Evolutionary conservation across 1,139 yeast species (phyloP), one percentile per base, ranked within the genome.

Genomic region (Saccharomyces hybrid): DNA sequence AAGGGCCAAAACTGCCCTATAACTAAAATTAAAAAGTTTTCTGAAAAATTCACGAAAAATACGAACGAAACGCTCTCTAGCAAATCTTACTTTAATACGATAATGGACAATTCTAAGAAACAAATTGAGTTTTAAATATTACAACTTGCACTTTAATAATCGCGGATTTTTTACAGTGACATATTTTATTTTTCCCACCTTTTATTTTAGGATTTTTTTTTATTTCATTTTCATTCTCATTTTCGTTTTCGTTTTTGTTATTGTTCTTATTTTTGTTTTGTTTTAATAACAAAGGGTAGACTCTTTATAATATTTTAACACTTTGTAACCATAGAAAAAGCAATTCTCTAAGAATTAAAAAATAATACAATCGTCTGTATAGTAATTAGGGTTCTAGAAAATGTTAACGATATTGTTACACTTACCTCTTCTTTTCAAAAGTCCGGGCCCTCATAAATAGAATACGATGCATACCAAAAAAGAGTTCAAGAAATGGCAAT

Each of bases 1-100:
- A 67, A 74, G 16, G 72, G 73, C 28, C 72, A 72, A 47, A 78
- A 76, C 14, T 86, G 93, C 71, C 75, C 79, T 27, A 71, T 86
- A 7, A 74, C 76, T 57, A 38, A 38, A 38, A 38, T 38, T 11
- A 38, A 38, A 16, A 38, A 38, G 23, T 38, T 38, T 11, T 38
- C 42, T 8, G 42, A 38, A 16, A 11, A 38, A 38, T 38, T 38
- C 5, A 38, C 11, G 42, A 38, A 16, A 16, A 38, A 38, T 38
- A 16, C 42, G 25, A 38, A 38, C 6, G 23, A 38, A 38, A 8
- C 42, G 4, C 23, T 38, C 2, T 38, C 42, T 38, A 38, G 11
- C 11, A 38, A 38, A 38, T 38, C 42, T 8, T 38, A 38, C 42
- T 38, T 38, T 16, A 38, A 38, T 38, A 38, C 42, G 23, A 38